A percentile compares a stretch with the other conserved stretches of the same genome.
These are phyloP conservation scores for Suhomyces kunorum DNA, from an alignment of 1,139 yeast species.

Conservation along the genomic window DNA sequence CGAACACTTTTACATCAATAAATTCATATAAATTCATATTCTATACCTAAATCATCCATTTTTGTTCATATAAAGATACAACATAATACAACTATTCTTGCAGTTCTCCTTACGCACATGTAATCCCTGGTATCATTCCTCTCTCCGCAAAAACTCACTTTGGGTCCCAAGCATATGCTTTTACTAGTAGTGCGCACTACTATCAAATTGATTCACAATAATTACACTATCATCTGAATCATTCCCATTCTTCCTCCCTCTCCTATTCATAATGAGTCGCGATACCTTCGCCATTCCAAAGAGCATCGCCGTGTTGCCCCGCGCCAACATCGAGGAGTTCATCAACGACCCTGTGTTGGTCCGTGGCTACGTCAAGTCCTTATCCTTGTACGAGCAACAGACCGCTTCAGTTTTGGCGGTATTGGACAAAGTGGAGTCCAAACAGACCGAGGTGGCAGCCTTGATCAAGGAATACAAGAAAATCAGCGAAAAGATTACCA, in stretches of 20 bases:
- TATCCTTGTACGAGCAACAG: conserved; percentile 25
- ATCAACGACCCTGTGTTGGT: conserved; percentile 31
- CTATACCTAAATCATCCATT: too few relatives aligned
- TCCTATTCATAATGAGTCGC: neutral
- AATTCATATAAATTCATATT: too few relatives aligned
- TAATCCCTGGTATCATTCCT: too few relatives aligned
- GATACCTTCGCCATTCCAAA: conserved; percentile 23
- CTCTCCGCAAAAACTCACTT: too few relatives aligned
- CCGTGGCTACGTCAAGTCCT: conserved; percentile 33
- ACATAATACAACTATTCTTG: too few relatives aligned
- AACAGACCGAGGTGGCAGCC: conserved; percentile 26
- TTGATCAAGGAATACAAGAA: conserved; percentile 31
- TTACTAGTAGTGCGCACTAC: too few relatives aligned
- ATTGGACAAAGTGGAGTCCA: conserved; percentile 24
- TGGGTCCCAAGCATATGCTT: too few relatives aligned
- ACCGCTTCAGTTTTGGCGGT: conserved; percentile 20
- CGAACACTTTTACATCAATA: too few relatives aligned
- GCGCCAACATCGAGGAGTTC: conserved; percentile 28
- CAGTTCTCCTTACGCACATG: too few relatives aligned
- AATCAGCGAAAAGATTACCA: conserved; percentile 27
- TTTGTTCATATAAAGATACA: too few relatives aligned
- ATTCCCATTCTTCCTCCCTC: neutral
- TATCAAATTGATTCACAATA: too few relatives aligned
- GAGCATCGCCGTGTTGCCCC: conserved; percentile 33
- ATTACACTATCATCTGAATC: too few relatives aligned